Conservation (phyloP, 2,329 filamentous ascomycete species). For the Pyrenochaeta sp. region DNA sequence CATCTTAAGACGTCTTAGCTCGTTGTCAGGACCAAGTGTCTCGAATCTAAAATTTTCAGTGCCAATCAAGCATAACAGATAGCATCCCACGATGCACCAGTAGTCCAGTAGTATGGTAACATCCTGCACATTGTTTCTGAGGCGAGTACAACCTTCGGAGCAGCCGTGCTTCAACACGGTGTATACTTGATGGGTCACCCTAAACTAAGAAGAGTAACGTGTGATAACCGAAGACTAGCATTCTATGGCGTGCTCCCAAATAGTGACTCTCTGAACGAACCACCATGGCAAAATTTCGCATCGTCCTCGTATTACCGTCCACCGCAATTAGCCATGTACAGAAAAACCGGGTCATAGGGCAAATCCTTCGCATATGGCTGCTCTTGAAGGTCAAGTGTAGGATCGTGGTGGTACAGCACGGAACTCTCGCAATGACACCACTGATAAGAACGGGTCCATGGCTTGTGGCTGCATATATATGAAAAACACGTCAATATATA, state of each 20-base stretch:
- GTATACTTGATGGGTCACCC: neutral
- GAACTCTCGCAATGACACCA: neutral
- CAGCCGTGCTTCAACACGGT: neutral
- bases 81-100: neutral
- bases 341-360: neutral
- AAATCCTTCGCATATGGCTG: neutral
- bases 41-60: neutral
- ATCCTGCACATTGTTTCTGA: neutral
- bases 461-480: neutral
- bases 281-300: neutral
- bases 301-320: neutral
- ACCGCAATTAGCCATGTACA: neutral
- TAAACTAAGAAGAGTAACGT: neutral
- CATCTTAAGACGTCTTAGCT: too few species aligned
- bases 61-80: neutral
- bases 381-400: neutral
- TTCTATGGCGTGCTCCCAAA: neutral
- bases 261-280: neutral
- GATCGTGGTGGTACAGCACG: neutral
- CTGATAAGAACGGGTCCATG: neutral
- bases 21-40: too few species aligned
- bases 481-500: neutral
- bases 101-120: neutral
- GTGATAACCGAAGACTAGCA: slow-evolving; percentile 1
- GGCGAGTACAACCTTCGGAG: neutral